A percentile compares a stretch with the other conserved stretches of the same genome.
These are phyloP conservation scores for Phytophthora boehmeriae DNA, from an alignment of 352 stramenopile species.

Conservation along the genomic window DNA sequence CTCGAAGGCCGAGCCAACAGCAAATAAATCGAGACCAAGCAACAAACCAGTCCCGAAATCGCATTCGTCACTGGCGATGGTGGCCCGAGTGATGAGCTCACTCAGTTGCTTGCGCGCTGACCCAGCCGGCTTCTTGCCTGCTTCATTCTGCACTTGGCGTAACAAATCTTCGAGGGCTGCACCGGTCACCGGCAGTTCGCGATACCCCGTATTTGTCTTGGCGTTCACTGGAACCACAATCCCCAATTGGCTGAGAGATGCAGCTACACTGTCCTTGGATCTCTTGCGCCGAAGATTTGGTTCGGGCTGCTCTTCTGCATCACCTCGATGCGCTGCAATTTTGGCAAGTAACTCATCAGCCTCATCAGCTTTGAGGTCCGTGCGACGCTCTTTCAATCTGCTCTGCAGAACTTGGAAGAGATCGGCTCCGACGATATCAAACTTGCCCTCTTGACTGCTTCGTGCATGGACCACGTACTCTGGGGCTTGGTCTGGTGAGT, in stretches of 20 bases:
- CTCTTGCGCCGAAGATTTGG: conserved; percentile 32
- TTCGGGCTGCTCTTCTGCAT: conserved; percentile 10
- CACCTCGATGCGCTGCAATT: conserved; percentile 15
- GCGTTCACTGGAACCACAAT: conserved; percentile 59
- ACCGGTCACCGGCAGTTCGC: conserved; percentile 50
- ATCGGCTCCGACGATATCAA: conserved; percentile 39
- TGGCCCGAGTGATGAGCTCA: conserved; percentile 65
- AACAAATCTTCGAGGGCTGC: conserved; percentile 43
- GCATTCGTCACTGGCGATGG: conserved; percentile 73
- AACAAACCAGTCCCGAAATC: conserved; percentile 71
- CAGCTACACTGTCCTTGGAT: conserved; percentile 33
- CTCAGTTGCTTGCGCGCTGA: conserved; percentile 42
- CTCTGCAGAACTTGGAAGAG: conserved; percentile 50
- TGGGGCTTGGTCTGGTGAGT: conserved; percentile 45
- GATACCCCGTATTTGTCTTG: conserved; percentile 60
- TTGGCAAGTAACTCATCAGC: conserved; percentile 15
- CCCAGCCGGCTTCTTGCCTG: conserved; percentile 14
- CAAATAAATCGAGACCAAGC: conserved; percentile 69
- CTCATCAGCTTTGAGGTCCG: conserved; percentile 14
- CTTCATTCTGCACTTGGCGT: conserved; percentile 21
- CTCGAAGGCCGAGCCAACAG: conserved; percentile 41
- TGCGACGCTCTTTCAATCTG: conserved; percentile 15
- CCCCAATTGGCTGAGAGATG: conserved; percentile 48
- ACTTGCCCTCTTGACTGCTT: conserved; percentile 36
- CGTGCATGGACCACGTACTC: conserved; percentile 44